Evolutionary conservation across 1,284 basidiomycete genomes (phyloP).

Genomic region (Stereum hirsutum): DNA sequence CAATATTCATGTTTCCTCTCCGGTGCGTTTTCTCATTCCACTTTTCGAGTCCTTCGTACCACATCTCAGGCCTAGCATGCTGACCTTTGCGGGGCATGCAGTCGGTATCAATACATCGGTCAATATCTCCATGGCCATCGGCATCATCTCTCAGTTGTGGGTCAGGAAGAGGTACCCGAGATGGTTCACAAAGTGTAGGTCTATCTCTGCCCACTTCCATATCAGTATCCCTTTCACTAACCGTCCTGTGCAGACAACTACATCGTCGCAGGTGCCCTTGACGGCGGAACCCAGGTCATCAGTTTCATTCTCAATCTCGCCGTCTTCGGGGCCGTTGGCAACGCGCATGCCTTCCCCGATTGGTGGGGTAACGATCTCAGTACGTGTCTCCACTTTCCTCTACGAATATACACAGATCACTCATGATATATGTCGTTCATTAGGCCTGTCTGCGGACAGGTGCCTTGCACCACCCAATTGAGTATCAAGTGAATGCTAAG

Average conservation of each 20-base stretch:
- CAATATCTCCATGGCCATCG: conserved; percentile 37
- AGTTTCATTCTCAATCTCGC: conserved; percentile 33
- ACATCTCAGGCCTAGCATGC: conserved; percentile 21
- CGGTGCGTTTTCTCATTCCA: conserved; percentile 16
- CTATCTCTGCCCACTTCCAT: not conserved
- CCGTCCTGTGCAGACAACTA: conserved; percentile 4
- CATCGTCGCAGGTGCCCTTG: conserved; percentile 10
- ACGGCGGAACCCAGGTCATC: conserved; percentile 11
- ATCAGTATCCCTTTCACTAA: not conserved
- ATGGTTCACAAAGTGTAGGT: conserved; percentile 28
- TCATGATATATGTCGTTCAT: too few relatives aligned
- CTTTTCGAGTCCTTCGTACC: not conserved
- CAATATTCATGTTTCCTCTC: conserved; percentile 37
- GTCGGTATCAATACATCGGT: conserved; percentile 46
- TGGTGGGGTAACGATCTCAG: too few relatives aligned
- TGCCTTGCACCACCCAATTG: too few relatives aligned
- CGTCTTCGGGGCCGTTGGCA: conserved; percentile 49
- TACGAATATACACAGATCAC: too few relatives aligned
- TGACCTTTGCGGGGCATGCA: conserved; percentile 28
- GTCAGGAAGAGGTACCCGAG: conserved; percentile 18
- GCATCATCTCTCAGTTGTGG: conserved; percentile 39
- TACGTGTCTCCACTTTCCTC: too few relatives aligned
- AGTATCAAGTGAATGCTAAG: too few relatives aligned
- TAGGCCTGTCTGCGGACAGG: too few relatives aligned
- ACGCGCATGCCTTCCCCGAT: conserved; percentile 29